Evolutionary conservation across 306 rosid genomes (phyloP), one percentile per base, ranked within the genome.

Genomic region (Rosa lucieae): DNA sequence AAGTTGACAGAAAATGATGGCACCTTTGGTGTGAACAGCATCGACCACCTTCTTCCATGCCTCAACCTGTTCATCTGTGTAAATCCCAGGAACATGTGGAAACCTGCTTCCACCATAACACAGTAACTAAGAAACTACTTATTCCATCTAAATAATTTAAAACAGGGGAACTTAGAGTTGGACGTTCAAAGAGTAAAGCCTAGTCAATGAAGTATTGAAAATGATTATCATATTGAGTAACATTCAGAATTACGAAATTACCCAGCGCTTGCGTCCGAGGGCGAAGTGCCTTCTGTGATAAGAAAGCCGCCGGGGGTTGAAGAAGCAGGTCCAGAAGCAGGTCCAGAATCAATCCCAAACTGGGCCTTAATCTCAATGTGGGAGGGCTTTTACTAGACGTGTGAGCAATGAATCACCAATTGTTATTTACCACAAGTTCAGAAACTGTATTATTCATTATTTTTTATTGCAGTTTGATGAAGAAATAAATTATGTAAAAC

Each of bases 1-100:
- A 10, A 95, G 88, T 77, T 95, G 99, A 85, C 98, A 93, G 82
- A 91, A 95, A 79, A 92, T 80, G 40, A 91, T 63, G 86, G 88
- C 82, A 67, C 99, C 96, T 76, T 91, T 90, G 70, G 89, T 93
- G 79, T 95, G 98, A 20, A 92, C 99, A 0, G 97, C 97, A 83
- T 93, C 94, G 72, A 92, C 98, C 43, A 92, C 79, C 69, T 82
- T 78, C 88, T 88, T 89, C 98, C 98, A 94, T 68, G 95, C 97
- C 82, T 88, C 84, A 68, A 92, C 97, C 46, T 89, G 92, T 53
- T 87, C 87, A 26, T 84, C 87, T 1, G 78, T 82, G 81, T 86
- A 84, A 72, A 89, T 84, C 74, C 92, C 92, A 55, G 92, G 92
- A 62, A 86, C 90, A 74, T 84, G 86, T 8, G 92, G 83, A 62